A percentile compares a stretch with the other conserved stretches of the same genome.
Evolutionary conservation across 1,284 basidiomycete species (phyloP).

Genomic region (Pascua sp.): DNA sequence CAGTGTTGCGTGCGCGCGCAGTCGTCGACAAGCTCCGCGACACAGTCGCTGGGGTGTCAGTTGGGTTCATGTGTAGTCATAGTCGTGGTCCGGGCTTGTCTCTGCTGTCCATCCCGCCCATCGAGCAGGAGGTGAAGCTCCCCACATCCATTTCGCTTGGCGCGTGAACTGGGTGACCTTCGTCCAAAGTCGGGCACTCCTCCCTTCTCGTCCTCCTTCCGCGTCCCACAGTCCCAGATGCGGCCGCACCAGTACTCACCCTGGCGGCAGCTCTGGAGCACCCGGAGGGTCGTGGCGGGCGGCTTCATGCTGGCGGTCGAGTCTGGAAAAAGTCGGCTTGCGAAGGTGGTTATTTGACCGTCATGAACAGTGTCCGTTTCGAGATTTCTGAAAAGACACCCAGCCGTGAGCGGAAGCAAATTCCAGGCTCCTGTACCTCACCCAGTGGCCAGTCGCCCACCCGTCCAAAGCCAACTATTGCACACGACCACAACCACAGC

Average conservation of each 20-base stretch:
- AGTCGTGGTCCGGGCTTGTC: neutral
- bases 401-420: slow-evolving; percentile 10
- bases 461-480: too few relatives aligned
- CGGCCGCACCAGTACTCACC: neutral
- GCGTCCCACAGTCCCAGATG: neutral
- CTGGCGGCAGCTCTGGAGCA: neutral
- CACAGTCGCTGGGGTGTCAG: slow-evolving; percentile 3
- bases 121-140: too few relatives aligned
- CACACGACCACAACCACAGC: too few relatives aligned
- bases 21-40: slow-evolving; percentile 4
- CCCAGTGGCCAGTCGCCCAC: too few relatives aligned
- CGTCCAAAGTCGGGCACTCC: too few relatives aligned
- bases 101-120: too few relatives aligned
- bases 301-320: slow-evolving; percentile 10
- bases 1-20: slow-evolving; percentile 2
- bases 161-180: too few relatives aligned
- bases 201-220: neutral
- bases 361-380: neutral
- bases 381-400: slow-evolving; percentile 15
- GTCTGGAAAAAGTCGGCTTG: too few relatives aligned
- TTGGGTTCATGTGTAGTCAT: neutral
- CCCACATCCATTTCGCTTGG: too few relatives aligned
- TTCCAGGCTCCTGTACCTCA: neutral
- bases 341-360: too few relatives aligned
- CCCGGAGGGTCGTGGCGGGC: slow-evolving; percentile 9